These are phyloP conservation scores for Trichophyton verrucosum DNA, from an alignment of 2,329 filamentous ascomycete genomes.

Conservation along the genomic window DNA sequence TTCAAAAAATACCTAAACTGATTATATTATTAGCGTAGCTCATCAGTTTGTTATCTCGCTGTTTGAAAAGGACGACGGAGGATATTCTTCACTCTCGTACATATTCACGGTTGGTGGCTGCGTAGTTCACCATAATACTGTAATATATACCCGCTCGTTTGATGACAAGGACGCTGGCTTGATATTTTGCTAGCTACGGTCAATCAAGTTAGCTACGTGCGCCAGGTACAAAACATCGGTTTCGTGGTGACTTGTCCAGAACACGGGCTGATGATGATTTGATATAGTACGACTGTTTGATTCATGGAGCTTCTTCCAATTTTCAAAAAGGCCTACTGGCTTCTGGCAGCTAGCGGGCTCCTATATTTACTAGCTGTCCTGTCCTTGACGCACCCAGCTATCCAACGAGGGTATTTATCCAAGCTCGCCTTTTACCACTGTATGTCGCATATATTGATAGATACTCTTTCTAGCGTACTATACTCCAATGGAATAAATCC, in stretches of 20 bases:
- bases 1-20: background rate
- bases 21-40: too few relatives aligned
- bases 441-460: constrained; percentile 24
- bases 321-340: constrained; percentile 43
- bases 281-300: background rate
- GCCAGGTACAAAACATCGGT: too few relatives aligned
- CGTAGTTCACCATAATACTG: too few relatives aligned
- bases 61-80: background rate
- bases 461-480: constrained; percentile 47
- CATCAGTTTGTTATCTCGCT: background rate
- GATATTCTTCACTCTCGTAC: too few relatives aligned
- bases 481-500: constrained; percentile 75
- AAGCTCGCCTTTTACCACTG: background rate
- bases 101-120: too few relatives aligned
- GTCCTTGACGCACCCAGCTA: constrained; percentile 51
- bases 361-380: constrained; percentile 57
- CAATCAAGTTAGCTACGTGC: too few relatives aligned
- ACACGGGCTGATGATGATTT: background rate
- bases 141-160: too few relatives aligned
- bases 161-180: too few relatives aligned
- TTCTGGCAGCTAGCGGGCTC: constrained; percentile 47
- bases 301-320: constrained; percentile 31
- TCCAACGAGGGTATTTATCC: constrained; percentile 64
- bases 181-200: too few relatives aligned
- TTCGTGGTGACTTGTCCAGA: background rate